Evolutionary conservation across 768 basidiomycete genomes (phyloP).

Genomic region (Agrocybe praecox): DNA sequence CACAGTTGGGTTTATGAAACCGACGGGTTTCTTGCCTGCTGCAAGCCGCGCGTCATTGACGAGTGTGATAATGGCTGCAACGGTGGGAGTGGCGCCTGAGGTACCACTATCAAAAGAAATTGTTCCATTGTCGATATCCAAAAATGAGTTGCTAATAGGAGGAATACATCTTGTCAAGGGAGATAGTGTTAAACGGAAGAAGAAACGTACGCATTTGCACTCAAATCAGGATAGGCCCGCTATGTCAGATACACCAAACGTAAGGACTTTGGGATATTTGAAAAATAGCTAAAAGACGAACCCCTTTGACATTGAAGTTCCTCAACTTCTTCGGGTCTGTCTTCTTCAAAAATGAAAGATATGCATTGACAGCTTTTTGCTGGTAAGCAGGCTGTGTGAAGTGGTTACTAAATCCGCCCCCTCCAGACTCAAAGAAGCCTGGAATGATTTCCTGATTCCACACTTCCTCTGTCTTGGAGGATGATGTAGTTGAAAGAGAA

Average conservation of each 20-base stretch:
- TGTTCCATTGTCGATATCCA: conserved; percentile 15
- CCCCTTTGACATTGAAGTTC: conserved; percentile 33
- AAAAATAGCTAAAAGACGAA: conserved; percentile 10
- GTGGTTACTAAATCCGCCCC: conserved; percentile 52
- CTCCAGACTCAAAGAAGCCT: conserved; percentile 41
- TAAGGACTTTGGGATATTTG: not conserved
- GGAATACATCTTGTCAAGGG: too few species aligned
- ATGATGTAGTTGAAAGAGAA: conserved; percentile 29
- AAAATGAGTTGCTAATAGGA: conserved; percentile 12
- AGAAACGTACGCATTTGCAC: conserved; percentile 48
- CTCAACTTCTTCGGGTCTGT: conserved; percentile 23
- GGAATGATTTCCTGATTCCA: conserved; percentile 43
- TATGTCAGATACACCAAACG: conserved; percentile 19
- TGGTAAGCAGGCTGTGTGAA: conserved; percentile 41
- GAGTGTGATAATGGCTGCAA: conserved; percentile 45
- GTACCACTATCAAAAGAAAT: conserved; percentile 38
- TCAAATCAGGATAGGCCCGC: conserved; percentile 51
- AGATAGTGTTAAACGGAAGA: too few species aligned
- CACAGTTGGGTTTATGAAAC: conserved; percentile 50
- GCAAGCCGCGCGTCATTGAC: conserved; percentile 54
- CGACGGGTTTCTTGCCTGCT: conserved; percentile 42
- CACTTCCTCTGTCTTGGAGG: conserved; percentile 38
- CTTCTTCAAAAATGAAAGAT: conserved; percentile 37
- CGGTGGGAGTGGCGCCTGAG: conserved; percentile 41
- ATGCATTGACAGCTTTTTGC: conserved; percentile 35